Evolutionary conservation across 2,329 filamentous ascomycete genomes (phyloP), one percentile per base, ranked within the genome.

Genomic region (Pseudodiploospora longispora): DNA sequence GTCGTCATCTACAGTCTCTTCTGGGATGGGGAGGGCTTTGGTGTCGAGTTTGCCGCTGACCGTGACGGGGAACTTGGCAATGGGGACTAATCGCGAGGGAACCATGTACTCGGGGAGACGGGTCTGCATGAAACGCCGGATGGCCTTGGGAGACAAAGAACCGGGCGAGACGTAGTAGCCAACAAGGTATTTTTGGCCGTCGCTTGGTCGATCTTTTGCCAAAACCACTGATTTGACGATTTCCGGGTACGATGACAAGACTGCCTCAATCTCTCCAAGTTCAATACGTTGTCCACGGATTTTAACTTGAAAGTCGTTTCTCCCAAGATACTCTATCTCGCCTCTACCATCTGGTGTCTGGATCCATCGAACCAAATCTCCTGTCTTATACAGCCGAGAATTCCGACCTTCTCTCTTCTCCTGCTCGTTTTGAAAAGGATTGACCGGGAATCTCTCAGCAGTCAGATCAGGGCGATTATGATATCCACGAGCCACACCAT

Each of bases 261-360:
- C 38, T 27, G 36, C 36, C 28, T 52, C 47, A 9, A 52, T 36
- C 36, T 52, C 50, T 2, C 45, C 48, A 6, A 52, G 41, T 33
- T 52, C 50, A 39, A 52, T 46, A 9, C 50, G 47, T 9, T 44
- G 36, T 8, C 50, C 50, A 9, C 47, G 35, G 9, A 52, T 49
- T 36, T 54, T 54, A 27, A 52, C 43, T 30, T 54, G 50, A 4
- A 41, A 46, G 28, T 54, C 52, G 12, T 46, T 49, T 2, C 52
- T 47, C 19, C 52, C 44, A 27, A 52, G 40, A 30, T 47, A 53
- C 32, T 52, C 47, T 6, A 53, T 38, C 10, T 42, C 38, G 7
- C 50, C 50, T 6, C 30, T 41, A 4, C 38, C 44, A 6, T 46
- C 36, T 36, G 38, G 19, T 19, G 19, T 19, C 19, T 19, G 19